Percentiles rank a stretch among this genome's conserved stretches.
phyloP scores from a whole-genome alignment of 164 flowering plant species.

The Magnolia officinalis region DNA sequence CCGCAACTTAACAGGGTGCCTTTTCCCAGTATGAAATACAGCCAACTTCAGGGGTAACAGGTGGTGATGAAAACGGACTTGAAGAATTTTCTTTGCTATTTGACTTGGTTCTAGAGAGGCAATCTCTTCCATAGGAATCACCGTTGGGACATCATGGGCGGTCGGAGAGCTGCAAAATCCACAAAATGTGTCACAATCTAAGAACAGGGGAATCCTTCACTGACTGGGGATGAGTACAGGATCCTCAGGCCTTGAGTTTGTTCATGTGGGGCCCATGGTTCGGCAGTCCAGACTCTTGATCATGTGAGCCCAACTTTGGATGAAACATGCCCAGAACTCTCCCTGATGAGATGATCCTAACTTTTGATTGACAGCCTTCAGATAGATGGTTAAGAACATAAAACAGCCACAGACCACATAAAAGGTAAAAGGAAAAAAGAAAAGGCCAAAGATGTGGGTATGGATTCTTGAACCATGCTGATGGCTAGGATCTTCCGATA shows the following conservation, averaged over 20 bases:
- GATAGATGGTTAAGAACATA: neutral
- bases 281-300: neutral
- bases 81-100: slow-evolving; percentile 39
- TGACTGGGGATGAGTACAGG: too few species aligned
- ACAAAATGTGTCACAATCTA: neutral
- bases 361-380: neutral
- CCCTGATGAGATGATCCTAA: neutral
- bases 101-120: slow-evolving; percentile 61
- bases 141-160: slow-evolving; percentile 40
- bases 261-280: neutral
- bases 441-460: too few species aligned
- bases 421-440: too few species aligned
- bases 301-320: neutral
- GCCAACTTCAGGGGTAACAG: slow-evolving; percentile 77
- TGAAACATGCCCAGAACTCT: neutral
- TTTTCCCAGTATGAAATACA: slow-evolving; percentile 54
- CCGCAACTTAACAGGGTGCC: slow-evolving; percentile 65
- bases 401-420: neutral
- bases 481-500: too few species aligned
- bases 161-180: slow-evolving; percentile 39
- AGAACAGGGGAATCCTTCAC: neutral
- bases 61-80: slow-evolving; percentile 83
- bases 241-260: too few species aligned
- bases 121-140: slow-evolving; percentile 74
- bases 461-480: too few species aligned